phyloP scores from a whole-genome alignment of 371 early-diverging fungal genomes.

The Zopfochytrium polystomum region DNA sequence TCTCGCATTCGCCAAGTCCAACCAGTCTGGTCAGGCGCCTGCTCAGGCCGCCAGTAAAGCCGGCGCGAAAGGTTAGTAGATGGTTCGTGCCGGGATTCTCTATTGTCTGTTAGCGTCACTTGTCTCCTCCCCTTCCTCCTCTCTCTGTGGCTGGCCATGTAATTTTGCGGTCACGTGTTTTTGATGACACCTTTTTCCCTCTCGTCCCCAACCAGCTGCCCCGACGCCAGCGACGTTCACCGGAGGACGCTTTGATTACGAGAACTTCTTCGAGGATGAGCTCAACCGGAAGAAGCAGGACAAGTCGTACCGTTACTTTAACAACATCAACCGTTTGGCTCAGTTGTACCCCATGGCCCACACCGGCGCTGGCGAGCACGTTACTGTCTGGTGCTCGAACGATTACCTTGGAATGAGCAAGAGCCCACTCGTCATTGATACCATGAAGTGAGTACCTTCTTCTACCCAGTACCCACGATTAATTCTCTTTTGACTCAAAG shows the following conservation, averaged over 20 bases:
- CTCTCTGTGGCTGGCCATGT: neutral
- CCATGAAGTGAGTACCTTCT: constrained; percentile 83
- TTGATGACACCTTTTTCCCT: neutral
- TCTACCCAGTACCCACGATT: no score
- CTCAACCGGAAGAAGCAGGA: constrained; percentile 93
- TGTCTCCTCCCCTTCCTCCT: neutral
- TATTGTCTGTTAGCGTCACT: no score
- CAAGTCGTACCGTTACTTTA: constrained; percentile 96
- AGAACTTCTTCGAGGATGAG: constrained; percentile 73
- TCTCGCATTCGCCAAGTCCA: neutral
- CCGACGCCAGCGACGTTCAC: neutral
- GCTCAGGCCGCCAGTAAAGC: no score
- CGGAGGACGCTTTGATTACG: constrained; percentile 76
- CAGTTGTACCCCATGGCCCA: constrained; percentile 89
- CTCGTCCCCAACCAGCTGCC: no score
- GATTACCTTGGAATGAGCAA: constrained; percentile 96
- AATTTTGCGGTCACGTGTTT: neutral
- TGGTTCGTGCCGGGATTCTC: no score
- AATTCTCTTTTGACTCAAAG: constrained; percentile 37
- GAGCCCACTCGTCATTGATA: constrained; percentile 77
- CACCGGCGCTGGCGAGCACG: constrained; percentile 80
- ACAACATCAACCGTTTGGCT: constrained; percentile 98
- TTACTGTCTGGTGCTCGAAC: constrained; percentile 98
- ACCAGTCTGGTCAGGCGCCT: no score
- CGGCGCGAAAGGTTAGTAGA: no score